Percentiles rank a stretch among this genome's conserved stretches.
phyloP scores from a whole-genome alignment of 2,329 filamentous ascomycete species.

The Penicillium sp. region DNA sequence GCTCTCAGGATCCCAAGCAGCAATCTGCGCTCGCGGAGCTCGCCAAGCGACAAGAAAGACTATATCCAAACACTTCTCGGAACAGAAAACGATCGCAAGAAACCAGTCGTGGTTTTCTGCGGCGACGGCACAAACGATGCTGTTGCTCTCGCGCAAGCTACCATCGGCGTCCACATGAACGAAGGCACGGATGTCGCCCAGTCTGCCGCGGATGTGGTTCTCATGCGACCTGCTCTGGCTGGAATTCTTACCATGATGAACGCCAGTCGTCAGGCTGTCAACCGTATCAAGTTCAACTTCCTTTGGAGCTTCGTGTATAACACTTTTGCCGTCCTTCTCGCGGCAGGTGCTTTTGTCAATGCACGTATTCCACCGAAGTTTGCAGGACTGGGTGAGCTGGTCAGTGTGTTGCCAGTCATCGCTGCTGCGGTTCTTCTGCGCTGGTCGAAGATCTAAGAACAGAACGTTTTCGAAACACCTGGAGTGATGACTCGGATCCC shows the following conservation, averaged over 20 bases:
- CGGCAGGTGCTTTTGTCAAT: constrained; percentile 64
- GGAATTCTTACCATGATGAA: constrained; percentile 62
- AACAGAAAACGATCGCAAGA: constrained; percentile 1
- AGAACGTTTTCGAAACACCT: background rate
- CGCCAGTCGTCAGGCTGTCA: constrained; percentile 47
- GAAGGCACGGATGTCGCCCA: constrained; percentile 65
- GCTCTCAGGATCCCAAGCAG: constrained; percentile 40
- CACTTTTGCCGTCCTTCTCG: constrained; percentile 65
- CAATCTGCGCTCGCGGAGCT: constrained; percentile 49
- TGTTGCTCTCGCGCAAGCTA: constrained; percentile 68
- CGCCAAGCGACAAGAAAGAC: constrained; percentile 56
- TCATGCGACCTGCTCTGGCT: constrained; percentile 59
- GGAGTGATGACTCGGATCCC: too few relatives aligned
- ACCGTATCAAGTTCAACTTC: constrained; percentile 68
- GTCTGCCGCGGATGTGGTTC: constrained; percentile 67
- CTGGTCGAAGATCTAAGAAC: constrained; percentile 23
- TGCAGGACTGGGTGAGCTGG: constrained; percentile 71
- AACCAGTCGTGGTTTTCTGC: constrained; percentile 64
- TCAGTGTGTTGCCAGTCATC: constrained; percentile 72
- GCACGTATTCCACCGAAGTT: constrained; percentile 62
- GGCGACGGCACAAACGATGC: constrained; percentile 83
- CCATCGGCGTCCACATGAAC: constrained; percentile 70
- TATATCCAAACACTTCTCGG: constrained; percentile 49
- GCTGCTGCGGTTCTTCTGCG: constrained; percentile 51
- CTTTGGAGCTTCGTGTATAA: constrained; percentile 72